These are phyloP conservation scores for Paramecium tetraurelia DNA, from an alignment of 73 alveolate genomes.

Conservation along the genomic window DNA sequence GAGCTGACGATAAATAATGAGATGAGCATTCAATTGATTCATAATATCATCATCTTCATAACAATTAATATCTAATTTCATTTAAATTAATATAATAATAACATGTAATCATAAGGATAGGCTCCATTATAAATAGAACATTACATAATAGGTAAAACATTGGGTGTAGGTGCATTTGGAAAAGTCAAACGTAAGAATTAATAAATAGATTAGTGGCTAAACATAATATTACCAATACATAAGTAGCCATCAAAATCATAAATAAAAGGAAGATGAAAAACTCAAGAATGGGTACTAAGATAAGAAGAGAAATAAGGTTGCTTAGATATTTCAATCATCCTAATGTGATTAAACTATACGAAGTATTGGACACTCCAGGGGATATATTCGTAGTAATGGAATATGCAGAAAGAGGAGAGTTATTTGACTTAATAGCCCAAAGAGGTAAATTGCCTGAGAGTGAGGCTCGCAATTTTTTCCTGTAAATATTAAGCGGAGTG, in stretches of 20 bases:
- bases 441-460: slow-evolving; percentile 84
- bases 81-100: neutral
- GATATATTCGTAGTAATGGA: slow-evolving; percentile 91
- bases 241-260: slow-evolving; percentile 90
- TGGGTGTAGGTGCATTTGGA: slow-evolving; percentile 89
- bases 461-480: slow-evolving; percentile 88
- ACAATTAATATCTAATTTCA: slow-evolving; percentile 7
- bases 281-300: slow-evolving; percentile 74
- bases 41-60: neutral
- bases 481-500: slow-evolving; percentile 84
- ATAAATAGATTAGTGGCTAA: slow-evolving; percentile 74
- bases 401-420: slow-evolving; percentile 92
- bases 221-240: slow-evolving; percentile 83
- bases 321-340: slow-evolving; percentile 91
- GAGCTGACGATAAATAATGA: neutral
- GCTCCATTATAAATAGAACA: slow-evolving; percentile 67
- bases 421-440: slow-evolving; percentile 83
- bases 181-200: slow-evolving; percentile 70
- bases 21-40: neutral
- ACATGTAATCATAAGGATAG: slow-evolving; percentile 1
- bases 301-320: slow-evolving; percentile 87
- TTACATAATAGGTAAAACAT: slow-evolving; percentile 69
- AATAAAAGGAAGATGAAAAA: slow-evolving; percentile 77
- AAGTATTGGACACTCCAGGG: slow-evolving; percentile 85
- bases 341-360: slow-evolving; percentile 88